These are phyloP conservation scores for Exophiala sp. DNA, from an alignment of 2,329 filamentous ascomycete species.

Conservation along the genomic window DNA sequence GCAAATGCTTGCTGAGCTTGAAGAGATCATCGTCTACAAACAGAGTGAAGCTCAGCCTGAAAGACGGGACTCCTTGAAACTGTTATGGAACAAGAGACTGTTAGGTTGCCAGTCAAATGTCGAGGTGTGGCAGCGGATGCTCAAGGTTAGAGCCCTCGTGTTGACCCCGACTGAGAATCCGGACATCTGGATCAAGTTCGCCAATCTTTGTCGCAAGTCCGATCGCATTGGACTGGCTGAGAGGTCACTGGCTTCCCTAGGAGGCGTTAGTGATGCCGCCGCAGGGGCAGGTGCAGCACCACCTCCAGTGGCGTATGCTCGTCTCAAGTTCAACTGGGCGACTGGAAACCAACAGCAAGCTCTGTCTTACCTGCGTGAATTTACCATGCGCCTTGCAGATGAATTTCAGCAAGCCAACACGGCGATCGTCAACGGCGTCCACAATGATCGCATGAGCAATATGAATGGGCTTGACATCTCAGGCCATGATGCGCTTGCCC, in stretches of 20 bases:
- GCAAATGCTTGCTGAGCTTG: conserved; percentile 97
- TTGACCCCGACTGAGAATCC: conserved; percentile 90
- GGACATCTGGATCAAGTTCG: conserved; percentile 99
- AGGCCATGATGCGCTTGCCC: conserved; percentile 37
- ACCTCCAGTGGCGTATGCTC: conserved; percentile 90
- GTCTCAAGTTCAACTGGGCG: conserved; percentile 96
- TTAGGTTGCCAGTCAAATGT: conserved; percentile 95
- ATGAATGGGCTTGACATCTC: conserved; percentile 34
- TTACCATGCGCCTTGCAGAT: conserved; percentile 58
- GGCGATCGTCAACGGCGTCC: conserved; percentile 38
- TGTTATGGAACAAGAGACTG: conserved; percentile 92
- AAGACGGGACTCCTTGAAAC: conserved; percentile 85
- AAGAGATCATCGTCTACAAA: conserved; percentile 98
- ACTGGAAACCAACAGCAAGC: conserved; percentile 65
- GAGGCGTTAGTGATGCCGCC: conserved; percentile 52
- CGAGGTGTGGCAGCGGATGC: conserved; percentile 97
- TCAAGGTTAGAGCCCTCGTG: conserved; percentile 88
- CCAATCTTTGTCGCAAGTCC: conserved; percentile 95
- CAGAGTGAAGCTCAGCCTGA: conserved; percentile 74
- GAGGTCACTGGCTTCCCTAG: conserved; percentile 88
- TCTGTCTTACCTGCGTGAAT: conserved; percentile 59
- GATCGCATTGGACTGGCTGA: conserved; percentile 91
- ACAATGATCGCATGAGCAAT: conserved; percentile 48
- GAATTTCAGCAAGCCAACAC: conserved; percentile 52
- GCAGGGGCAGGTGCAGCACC: conserved; percentile 39